Base-by-base conservation (phyloP, 257 asterid genomes). In the Striga asiatica region DNA sequence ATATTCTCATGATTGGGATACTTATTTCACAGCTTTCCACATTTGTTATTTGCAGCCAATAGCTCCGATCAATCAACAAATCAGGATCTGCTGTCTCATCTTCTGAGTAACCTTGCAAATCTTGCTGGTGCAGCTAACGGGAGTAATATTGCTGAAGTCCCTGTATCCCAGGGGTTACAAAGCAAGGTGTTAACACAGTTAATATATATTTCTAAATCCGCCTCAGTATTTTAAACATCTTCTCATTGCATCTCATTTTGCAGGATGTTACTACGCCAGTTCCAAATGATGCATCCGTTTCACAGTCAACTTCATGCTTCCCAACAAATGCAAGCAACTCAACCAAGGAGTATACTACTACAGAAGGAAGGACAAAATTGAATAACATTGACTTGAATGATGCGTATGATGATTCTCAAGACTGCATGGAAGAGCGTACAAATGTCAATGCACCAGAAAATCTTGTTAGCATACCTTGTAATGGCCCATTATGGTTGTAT, bases 331-430 rank as follows among this genome's bases (percentile, higher is more conserved):
- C n/a, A n/a, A n/a, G 73, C 73, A 63, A 39, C 54, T 62, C 70
- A 22, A 13, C 65, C 57, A 69, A 49, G 60, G 72, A 56, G 70
- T 75, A 66, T 57, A 50, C 77, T n/a, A n/a, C n/a, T 16, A 34
- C 42, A 11, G 46, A 32, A 41, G 78, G 81, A 46, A 78, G 71
- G 78, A 55, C 49, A 10, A 76, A 62, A 66, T 60, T 79, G 68
- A 73, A 64, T 60, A 59, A 69, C 56, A 72, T 92, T 49, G 99
- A 92, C 82, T 70, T 92, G 73, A 92, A 92, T 73, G 60, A 61
- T 68, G 89, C 60, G 46, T 92, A 84, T 60, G 94, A 84, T 62
- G 95, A 77, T 76, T 74, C 94, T 48, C 88, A 87, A 79, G 98
- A 82, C 69, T 72, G 66, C 65, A 43, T 25, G 66, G 91, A 74